Conservation (phyloP, 1,284 basidiomycete genomes). For the Papiliotrema terrestris region DNA sequence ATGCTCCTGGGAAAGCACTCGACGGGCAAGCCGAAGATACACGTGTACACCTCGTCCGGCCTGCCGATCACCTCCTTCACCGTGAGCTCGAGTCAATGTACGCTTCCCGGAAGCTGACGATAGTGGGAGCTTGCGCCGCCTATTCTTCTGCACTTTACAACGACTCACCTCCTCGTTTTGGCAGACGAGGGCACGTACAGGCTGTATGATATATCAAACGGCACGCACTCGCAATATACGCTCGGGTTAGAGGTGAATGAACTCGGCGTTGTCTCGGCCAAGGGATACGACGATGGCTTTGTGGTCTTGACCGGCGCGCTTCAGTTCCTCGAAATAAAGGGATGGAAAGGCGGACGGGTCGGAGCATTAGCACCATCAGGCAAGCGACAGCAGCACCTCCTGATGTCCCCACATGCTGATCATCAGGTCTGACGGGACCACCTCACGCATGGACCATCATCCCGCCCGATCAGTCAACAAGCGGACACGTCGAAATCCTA, state of each 20-base stretch:
- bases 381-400: slow-evolving; percentile 46
- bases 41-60: slow-evolving; percentile 53
- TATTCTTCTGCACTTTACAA: slow-evolving; percentile 36
- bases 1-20: slow-evolving; percentile 66
- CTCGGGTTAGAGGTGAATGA: slow-evolving; percentile 82
- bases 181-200: slow-evolving; percentile 91
- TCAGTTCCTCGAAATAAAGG: slow-evolving; percentile 75
- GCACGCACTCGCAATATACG: slow-evolving; percentile 78
- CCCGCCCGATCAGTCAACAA: slow-evolving; percentile 78
- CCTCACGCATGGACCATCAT: slow-evolving; percentile 81
- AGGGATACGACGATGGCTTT: slow-evolving; percentile 78
- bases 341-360: slow-evolving; percentile 68
- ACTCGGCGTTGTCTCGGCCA: slow-evolving; percentile 77
- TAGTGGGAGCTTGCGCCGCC: slow-evolving; percentile 44
- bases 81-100: slow-evolving; percentile 14
- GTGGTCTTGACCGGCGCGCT: slow-evolving; percentile 78
- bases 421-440: slow-evolving; percentile 64
- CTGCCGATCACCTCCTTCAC: slow-evolving; percentile 49
- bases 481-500: slow-evolving; percentile 80
- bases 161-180: slow-evolving; percentile 73
- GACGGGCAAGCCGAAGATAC: slow-evolving; percentile 62
- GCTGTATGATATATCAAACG: slow-evolving; percentile 70
- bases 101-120: slow-evolving; percentile 2
- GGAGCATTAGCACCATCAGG: slow-evolving; percentile 66
- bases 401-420: slow-evolving; percentile 9